phyloP scores from a whole-genome alignment of 495 filamentous ascomycete genomes.

The Lasiosphaeria ovina region DNA sequence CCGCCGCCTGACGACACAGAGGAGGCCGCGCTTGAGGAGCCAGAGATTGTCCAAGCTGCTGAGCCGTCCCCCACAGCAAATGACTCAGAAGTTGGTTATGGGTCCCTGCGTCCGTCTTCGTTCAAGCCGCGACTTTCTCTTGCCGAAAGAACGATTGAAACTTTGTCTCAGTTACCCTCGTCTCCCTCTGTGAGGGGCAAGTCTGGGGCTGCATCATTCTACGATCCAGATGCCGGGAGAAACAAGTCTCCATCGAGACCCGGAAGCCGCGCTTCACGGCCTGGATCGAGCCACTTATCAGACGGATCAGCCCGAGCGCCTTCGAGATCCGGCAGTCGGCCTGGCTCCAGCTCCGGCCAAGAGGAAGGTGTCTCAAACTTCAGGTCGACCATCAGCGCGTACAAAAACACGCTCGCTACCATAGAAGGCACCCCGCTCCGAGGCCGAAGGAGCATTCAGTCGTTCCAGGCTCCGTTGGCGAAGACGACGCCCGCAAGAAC shows the following conservation, averaged over 20 bases:
- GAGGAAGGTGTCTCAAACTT: conserved; percentile 30
- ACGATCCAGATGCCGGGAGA: conserved; percentile 25
- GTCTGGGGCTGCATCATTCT: conserved; percentile 35
- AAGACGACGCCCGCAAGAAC: conserved; percentile 12
- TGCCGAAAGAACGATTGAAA: conserved; percentile 49
- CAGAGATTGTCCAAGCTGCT: not conserved
- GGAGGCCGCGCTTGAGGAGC: conserved; percentile 10
- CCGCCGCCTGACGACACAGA: conserved; percentile 8
- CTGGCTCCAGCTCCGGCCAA: conserved; percentile 40
- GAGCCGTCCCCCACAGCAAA: not conserved
- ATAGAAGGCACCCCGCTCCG: conserved; percentile 36
- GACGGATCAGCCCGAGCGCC: conserved; percentile 33
- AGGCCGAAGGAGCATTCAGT: conserved; percentile 27
- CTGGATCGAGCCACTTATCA: conserved; percentile 46
- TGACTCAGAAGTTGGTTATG: conserved; percentile 13
- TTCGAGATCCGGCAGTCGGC: conserved; percentile 35
- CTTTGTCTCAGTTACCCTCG: conserved; percentile 44
- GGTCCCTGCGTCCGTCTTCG: conserved; percentile 15
- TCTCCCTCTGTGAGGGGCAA: conserved; percentile 45
- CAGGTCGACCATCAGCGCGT: conserved; percentile 33
- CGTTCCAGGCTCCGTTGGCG: conserved; percentile 20
- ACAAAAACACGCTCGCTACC: conserved; percentile 36
- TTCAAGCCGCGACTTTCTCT: conserved; percentile 39
- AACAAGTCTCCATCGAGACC: conserved; percentile 35
- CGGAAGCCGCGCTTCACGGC: conserved; percentile 37